Evolutionary conservation across 2,329 filamentous ascomycete genomes (phyloP).

Genomic region (Purpureocillium lavendulum): DNA sequence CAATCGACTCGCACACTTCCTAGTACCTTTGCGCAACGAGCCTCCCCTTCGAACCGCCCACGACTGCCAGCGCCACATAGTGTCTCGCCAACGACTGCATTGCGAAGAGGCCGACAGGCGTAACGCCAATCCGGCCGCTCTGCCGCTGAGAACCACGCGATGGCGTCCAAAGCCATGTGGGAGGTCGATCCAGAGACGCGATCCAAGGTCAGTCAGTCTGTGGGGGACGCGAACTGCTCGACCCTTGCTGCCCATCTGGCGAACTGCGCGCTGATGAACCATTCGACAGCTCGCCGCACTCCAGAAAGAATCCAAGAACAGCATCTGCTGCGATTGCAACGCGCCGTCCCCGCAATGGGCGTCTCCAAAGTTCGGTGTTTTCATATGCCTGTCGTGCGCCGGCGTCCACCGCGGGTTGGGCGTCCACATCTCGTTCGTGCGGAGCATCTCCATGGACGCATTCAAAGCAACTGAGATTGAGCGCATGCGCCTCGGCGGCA

Average conservation of each 20-base stretch:
- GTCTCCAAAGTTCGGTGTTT: slow-evolving; percentile 92
- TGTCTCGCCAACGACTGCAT: too few relatives aligned
- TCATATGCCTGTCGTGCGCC: slow-evolving; percentile 95
- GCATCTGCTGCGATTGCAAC: slow-evolving; percentile 87
- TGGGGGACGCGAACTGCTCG: too few relatives aligned
- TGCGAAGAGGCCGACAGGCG: too few relatives aligned
- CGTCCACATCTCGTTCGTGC: slow-evolving; percentile 97
- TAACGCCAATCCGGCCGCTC: neutral
- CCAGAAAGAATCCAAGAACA: slow-evolving; percentile 85
- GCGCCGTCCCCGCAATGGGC: slow-evolving; percentile 98
- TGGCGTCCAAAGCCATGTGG: slow-evolving; percentile 81
- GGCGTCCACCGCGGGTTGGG: slow-evolving; percentile 91
- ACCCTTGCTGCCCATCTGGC: neutral
- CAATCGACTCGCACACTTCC: too few relatives aligned
- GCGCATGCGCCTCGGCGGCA: slow-evolving; percentile 88
- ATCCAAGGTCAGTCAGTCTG: slow-evolving; percentile 61
- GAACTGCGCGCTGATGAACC: slow-evolving; percentile 1
- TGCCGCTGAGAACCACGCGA: slow-evolving; percentile 17
- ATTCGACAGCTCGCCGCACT: slow-evolving; percentile 68
- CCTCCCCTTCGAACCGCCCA: too few relatives aligned
- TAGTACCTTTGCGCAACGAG: too few relatives aligned
- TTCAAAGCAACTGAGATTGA: slow-evolving; percentile 91
- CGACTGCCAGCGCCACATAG: too few relatives aligned
- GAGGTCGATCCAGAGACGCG: slow-evolving; percentile 97
- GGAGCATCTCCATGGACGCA: slow-evolving; percentile 96